phyloP scores from a whole-genome alignment of 768 basidiomycete species.

The Heimioporus sp. region DNA sequence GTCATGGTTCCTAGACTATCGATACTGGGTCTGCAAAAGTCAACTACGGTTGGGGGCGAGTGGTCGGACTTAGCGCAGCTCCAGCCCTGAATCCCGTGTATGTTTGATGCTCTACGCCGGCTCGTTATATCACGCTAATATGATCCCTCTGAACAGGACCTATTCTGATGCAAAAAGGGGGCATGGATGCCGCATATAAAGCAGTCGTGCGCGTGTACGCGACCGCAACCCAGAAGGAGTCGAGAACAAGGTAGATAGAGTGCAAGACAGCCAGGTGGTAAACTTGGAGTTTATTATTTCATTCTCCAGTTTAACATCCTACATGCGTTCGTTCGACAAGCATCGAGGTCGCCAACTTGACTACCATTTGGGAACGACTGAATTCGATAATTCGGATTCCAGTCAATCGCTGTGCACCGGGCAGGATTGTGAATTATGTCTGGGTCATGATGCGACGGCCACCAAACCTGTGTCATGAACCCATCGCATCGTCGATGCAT shows the following conservation, averaged over 20 bases:
- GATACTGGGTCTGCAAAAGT: constrained; percentile 63
- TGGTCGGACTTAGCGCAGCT: constrained; percentile 74
- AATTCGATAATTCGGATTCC: constrained; percentile 53
- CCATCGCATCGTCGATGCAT: constrained; percentile 35
- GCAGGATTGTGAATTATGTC: constrained; percentile 41
- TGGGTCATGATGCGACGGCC: too few relatives aligned
- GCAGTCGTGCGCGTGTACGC: constrained; percentile 74
- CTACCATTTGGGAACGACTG: constrained; percentile 56
- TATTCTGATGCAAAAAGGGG: constrained; percentile 57
- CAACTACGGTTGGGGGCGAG: constrained; percentile 74
- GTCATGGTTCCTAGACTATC: constrained; percentile 76
- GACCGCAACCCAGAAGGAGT: constrained; percentile 59
- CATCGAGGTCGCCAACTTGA: constrained; percentile 58
- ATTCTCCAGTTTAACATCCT: constrained; percentile 51
- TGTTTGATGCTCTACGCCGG: constrained; percentile 4
- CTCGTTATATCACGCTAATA: not conserved
- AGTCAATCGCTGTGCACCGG: constrained; percentile 67
- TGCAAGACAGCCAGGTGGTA: not conserved
- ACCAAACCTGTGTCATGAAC: too few relatives aligned
- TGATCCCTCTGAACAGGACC: constrained; percentile 40
- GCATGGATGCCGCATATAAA: constrained; percentile 46
- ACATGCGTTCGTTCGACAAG: constrained; percentile 58
- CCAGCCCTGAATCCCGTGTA: constrained; percentile 81
- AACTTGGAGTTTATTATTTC: not conserved
- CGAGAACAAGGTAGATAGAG: constrained; percentile 55